phyloP scores from a whole-genome alignment of 345 rosid species.

The Populus davidiana region DNA sequence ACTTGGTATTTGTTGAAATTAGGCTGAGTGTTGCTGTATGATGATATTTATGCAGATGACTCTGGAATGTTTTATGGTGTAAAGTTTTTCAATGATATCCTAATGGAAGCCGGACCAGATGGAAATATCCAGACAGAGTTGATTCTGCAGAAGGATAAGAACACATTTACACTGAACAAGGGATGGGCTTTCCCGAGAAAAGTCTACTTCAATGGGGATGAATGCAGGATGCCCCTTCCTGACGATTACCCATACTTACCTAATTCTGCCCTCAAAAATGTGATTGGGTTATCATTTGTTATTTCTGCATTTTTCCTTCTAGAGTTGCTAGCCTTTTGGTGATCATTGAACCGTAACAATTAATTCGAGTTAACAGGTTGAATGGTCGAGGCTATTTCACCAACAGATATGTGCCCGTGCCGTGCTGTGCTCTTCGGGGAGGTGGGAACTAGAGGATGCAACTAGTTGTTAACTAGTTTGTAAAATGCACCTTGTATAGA shows the following conservation, averaged over 20 bases:
- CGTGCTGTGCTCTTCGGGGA: too few relatives aligned
- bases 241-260: conserved; percentile 27
- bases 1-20: background rate
- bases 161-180: conserved; percentile 28
- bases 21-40: background rate
- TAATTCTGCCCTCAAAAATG: background rate
- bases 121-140: conserved; percentile 44
- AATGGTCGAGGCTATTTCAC: background rate
- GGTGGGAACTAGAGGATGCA: too few relatives aligned
- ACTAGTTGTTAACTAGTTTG: too few relatives aligned
- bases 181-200: conserved; percentile 44
- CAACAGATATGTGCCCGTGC: too few relatives aligned
- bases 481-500: too few relatives aligned
- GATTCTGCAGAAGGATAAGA: conserved; percentile 29
- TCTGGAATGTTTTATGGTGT: conserved; percentile 41
- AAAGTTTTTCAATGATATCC: conserved; percentile 31
- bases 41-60: conserved; percentile 29
- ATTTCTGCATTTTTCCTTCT: conserved; percentile 3
- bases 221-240: conserved; percentile 35
- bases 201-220: conserved; percentile 41
- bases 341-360: conserved; percentile 3
- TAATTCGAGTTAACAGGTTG: background rate
- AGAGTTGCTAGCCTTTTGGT: conserved; percentile 9
- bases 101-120: conserved; percentile 31
- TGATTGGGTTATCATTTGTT: background rate